These are phyloP conservation scores for Bolboschoenoplectus hybrid DNA, from an alignment of 202 grass and related monocot species.

Conservation along the genomic window DNA sequence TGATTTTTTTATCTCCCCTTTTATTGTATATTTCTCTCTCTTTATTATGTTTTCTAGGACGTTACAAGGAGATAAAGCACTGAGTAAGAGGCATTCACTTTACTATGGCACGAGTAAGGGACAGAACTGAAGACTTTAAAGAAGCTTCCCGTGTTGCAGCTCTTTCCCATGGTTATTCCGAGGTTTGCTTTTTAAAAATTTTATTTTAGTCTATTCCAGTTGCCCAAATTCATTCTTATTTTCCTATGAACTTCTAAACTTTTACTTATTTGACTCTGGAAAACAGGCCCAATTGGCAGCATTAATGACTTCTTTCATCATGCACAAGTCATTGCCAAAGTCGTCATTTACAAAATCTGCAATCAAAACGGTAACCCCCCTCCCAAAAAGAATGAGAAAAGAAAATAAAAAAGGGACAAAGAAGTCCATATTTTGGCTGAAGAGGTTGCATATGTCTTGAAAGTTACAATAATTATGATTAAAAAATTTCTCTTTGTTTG, in stretches of 20 bases:
- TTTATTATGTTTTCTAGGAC: neutral
- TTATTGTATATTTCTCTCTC: neutral
- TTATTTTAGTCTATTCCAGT: neutral
- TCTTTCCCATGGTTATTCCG: constrained; percentile 61
- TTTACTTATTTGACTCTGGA: constrained; percentile 8
- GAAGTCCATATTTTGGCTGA: neutral
- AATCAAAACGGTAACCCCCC: constrained; percentile 67
- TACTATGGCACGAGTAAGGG: constrained; percentile 65
- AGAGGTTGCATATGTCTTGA: constrained; percentile 10
- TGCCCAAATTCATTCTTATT: neutral
- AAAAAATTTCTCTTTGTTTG: constrained; percentile 19
- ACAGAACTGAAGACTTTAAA: constrained; percentile 87
- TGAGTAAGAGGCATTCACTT: neutral
- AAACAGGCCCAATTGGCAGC: constrained; percentile 65
- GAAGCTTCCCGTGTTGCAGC: constrained; percentile 61
- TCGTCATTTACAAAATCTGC: constrained; percentile 70
- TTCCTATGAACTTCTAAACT: neutral
- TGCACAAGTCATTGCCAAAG: constrained; percentile 63
- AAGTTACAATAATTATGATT: neutral
- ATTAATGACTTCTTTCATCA: constrained; percentile 83
- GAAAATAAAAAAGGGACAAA: neutral
- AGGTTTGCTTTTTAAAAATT: constrained; percentile 49
- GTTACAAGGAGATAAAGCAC: neutral
- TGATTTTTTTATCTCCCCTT: neutral
- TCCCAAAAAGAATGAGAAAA: neutral